These are phyloP conservation scores for Ustilago nuda DNA, from an alignment of 1,284 basidiomycete species.

Conservation along the genomic window DNA sequence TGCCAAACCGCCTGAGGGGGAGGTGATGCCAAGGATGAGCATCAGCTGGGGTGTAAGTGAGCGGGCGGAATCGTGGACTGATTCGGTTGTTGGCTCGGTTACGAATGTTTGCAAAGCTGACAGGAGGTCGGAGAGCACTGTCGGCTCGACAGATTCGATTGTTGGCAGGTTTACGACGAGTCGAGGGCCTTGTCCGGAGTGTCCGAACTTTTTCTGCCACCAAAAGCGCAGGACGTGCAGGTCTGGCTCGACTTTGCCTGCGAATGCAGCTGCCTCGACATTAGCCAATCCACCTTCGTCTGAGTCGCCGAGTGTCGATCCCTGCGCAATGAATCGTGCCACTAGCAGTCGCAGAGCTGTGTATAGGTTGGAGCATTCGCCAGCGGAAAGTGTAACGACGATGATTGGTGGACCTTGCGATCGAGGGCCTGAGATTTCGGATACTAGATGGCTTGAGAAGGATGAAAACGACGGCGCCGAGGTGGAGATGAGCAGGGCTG, in stretches of 20 bases:
- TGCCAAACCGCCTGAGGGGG: conserved; percentile 40
- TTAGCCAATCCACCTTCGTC: not conserved
- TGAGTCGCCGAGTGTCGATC: conserved; percentile 4
- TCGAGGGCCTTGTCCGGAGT: not conserved
- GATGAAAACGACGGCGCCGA: conserved; percentile 42
- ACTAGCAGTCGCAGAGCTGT: conserved; percentile 44
- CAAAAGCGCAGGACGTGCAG: conserved; percentile 32
- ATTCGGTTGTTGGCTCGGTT: conserved; percentile 11
- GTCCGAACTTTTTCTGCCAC: conserved; percentile 33
- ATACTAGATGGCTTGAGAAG: conserved; percentile 41
- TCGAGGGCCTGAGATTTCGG: conserved; percentile 29
- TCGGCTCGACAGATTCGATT: conserved; percentile 46
- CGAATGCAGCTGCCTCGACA: conserved; percentile 34
- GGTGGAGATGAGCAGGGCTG: conserved; percentile 45
- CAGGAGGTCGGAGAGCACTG: conserved; percentile 45
- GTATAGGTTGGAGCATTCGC: conserved; percentile 46
- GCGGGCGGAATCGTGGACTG: not conserved
- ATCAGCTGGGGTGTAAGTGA: conserved; percentile 24
- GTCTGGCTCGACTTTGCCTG: conserved; percentile 43
- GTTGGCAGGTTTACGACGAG: conserved; percentile 42
- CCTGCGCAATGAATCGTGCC: conserved; percentile 48
- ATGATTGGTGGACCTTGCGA: conserved; percentile 14
- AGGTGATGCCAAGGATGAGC: conserved; percentile 49
- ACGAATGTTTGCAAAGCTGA: conserved; percentile 46
- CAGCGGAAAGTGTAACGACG: conserved; percentile 43